These are phyloP conservation scores for Alternaria rosae DNA, from an alignment of 2,329 filamentous ascomycete genomes.

Conservation along the genomic window DNA sequence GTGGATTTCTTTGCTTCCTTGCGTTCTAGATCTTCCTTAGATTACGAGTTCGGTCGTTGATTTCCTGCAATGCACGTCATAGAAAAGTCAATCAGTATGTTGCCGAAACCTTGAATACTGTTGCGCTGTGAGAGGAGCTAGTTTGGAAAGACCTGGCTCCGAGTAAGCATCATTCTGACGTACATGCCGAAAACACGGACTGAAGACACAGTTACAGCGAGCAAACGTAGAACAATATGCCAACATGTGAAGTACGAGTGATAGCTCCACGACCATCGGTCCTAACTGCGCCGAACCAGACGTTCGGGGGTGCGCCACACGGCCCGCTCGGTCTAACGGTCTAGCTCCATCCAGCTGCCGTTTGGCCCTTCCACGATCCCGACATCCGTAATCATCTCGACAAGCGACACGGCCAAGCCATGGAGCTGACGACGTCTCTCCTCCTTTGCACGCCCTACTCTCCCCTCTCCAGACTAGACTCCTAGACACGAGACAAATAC, in stretches of 20 bases:
- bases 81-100: neutral
- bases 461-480: slow-evolving; percentile 5
- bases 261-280: slow-evolving; percentile 1
- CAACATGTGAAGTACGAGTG: neutral
- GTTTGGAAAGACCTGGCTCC: neutral
- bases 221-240: neutral
- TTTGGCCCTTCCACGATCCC: slow-evolving; percentile 4
- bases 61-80: neutral
- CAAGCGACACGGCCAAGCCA: slow-evolving; percentile 14
- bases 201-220: neutral
- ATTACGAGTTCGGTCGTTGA: neutral
- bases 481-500: neutral
- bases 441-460: neutral
- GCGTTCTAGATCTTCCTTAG: neutral
- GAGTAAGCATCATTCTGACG: neutral
- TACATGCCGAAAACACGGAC: neutral
- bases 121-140: neutral
- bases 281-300: slow-evolving; percentile 11
- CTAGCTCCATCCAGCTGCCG: slow-evolving; percentile 4
- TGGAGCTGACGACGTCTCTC: slow-evolving; percentile 16
- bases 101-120: neutral
- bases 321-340: slow-evolving; percentile 9
- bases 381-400: slow-evolving; percentile 11
- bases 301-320: slow-evolving; percentile 3
- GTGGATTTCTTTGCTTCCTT: neutral